These are phyloP conservation scores for Trichoderma lentiforme DNA, from an alignment of 2,329 filamentous ascomycete genomes.

Conservation along the genomic window DNA sequence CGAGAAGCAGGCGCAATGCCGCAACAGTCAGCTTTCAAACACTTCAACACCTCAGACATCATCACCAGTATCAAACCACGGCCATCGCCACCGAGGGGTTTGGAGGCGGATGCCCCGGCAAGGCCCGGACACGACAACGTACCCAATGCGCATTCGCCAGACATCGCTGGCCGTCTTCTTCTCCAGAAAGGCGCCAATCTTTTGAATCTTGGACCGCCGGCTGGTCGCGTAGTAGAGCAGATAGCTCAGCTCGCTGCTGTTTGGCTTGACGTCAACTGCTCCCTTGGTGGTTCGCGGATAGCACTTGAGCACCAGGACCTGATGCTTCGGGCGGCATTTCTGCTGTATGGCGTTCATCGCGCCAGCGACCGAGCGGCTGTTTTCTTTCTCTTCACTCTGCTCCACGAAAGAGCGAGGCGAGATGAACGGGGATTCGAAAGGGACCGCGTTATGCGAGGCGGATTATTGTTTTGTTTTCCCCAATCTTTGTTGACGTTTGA, in stretches of 20 bases:
- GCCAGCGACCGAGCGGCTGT: conserved; percentile 10
- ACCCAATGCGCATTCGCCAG: conserved; percentile 84
- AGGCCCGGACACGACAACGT: conserved; percentile 32
- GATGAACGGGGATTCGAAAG: background rate
- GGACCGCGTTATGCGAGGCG: background rate
- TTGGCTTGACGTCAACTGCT: conserved; percentile 88
- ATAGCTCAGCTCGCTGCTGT: conserved; percentile 94
- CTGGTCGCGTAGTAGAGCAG: conserved; percentile 95
- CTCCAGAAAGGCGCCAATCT: conserved; percentile 91
- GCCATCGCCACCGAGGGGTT: conserved; percentile 4
- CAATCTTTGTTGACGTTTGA: background rate
- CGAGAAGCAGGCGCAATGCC: background rate
- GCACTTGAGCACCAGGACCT: conserved; percentile 93
- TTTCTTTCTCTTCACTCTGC: conserved; percentile 7
- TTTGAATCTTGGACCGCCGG: conserved; percentile 90
- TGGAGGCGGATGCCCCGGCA: conserved; percentile 16
- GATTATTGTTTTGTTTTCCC: background rate
- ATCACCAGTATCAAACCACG: background rate
- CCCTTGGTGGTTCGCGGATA: conserved; percentile 92
- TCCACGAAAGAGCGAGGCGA: background rate
- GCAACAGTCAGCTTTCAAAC: conserved; percentile 1
- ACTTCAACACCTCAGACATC: background rate
- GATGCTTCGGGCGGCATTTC: conserved; percentile 86
- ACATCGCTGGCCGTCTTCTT: conserved; percentile 91
- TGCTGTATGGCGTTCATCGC: conserved; percentile 63